Evolutionary conservation across 2,329 filamentous ascomycete species (phyloP).

Genomic region (Fonsecaea multimorphosa): DNA sequence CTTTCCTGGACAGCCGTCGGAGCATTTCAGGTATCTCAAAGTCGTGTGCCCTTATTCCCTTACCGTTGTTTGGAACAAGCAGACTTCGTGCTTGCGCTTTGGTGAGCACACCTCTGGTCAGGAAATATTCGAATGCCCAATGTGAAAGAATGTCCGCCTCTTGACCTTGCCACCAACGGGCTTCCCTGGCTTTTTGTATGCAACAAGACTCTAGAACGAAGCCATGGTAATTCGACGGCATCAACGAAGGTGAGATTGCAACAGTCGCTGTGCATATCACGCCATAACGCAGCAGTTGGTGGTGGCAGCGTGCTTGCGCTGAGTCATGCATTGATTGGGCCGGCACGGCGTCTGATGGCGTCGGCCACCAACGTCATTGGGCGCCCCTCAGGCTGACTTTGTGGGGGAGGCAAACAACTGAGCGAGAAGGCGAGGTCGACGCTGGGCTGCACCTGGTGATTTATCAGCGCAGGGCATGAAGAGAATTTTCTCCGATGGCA

Average conservation of each 20-base stretch:
- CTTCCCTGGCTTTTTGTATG: background rate
- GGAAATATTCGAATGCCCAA: background rate
- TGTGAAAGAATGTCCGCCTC: background rate
- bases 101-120: too few species aligned
- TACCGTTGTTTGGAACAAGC: background rate
- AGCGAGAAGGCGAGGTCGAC: background rate
- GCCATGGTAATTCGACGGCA: background rate
- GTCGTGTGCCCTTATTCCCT: background rate
- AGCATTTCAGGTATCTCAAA: background rate
- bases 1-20: background rate
- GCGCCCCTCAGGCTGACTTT: conserved; percentile 13
- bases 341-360: background rate
- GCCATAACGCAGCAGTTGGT: background rate
- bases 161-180: background rate
- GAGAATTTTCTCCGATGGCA: background rate
- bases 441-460: background rate
- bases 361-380: conserved; percentile 22
- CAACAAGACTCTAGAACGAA: background rate
- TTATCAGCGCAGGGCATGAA: conserved; percentile 1
- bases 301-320: background rate
- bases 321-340: conserved; percentile 5
- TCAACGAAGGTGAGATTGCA: background rate
- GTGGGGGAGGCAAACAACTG: conserved; percentile 17
- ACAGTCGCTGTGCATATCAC: background rate
- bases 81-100: background rate